These are phyloP conservation scores for Xylaria multiplex DNA, from an alignment of 2,329 filamentous ascomycete species.

Conservation along the genomic window DNA sequence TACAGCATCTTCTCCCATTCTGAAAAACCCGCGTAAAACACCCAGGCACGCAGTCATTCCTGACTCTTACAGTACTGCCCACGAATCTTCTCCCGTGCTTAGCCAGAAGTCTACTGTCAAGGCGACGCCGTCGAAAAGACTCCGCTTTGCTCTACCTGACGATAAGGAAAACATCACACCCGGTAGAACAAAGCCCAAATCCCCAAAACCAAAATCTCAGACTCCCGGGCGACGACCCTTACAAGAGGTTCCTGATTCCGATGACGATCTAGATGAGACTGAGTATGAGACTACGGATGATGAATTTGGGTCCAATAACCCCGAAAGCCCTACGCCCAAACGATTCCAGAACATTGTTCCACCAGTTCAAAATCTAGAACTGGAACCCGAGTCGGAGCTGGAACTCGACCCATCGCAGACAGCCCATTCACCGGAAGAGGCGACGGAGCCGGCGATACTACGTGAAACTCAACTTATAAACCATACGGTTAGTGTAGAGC, in stretches of 20 bases:
- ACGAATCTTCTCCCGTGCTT: conserved; percentile 43
- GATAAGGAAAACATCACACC: conserved; percentile 51
- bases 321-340: conserved; percentile 33
- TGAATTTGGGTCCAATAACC: conserved; percentile 32
- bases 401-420: conserved; percentile 34
- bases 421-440: conserved; percentile 37
- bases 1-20: conserved; percentile 35
- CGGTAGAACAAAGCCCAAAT: conserved; percentile 47
- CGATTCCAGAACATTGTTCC: conserved; percentile 11
- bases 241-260: conserved; percentile 47
- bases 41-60: conserved; percentile 44
- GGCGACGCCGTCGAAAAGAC: conserved; percentile 42
- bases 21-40: conserved; percentile 41
- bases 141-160: conserved; percentile 46
- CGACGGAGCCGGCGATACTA: conserved; percentile 36
- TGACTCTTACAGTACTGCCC: conserved; percentile 46
- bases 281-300: conserved; percentile 43
- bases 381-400: conserved; percentile 28
- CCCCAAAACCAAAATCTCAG: conserved; percentile 43
- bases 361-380: conserved; percentile 11
- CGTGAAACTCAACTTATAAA: conserved; percentile 25
- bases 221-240: conserved; percentile 41
- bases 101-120: conserved; percentile 39
- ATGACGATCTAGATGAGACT: conserved; percentile 41
- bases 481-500: conserved; percentile 19